Percentiles rank a stretch among this genome's conserved stretches.
Evolutionary conservation across 306 rosid genomes (phyloP).

Genomic region (Gastrolobium bilobum): DNA sequence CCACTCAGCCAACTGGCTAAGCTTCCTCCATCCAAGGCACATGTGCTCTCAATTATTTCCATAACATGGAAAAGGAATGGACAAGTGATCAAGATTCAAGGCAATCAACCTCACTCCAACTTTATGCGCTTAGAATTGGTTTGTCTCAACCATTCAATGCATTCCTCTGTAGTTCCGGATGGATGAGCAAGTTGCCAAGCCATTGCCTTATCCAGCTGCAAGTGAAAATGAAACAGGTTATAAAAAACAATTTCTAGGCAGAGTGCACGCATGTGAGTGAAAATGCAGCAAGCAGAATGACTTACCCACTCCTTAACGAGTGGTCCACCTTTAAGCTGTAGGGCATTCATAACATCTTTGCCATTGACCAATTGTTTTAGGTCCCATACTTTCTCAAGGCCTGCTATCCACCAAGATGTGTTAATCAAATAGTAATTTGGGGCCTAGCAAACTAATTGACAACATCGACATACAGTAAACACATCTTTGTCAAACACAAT

Average conservation of each 20-base stretch:
- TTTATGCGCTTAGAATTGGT: slow-evolving; percentile 74
- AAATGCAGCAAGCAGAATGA: slow-evolving; percentile 21
- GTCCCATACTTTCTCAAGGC: slow-evolving; percentile 82
- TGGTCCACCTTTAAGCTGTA: slow-evolving; percentile 89
- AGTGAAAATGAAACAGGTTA: slow-evolving; percentile 38
- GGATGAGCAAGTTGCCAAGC: slow-evolving; percentile 95
- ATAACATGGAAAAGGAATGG: neutral
- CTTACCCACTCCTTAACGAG: slow-evolving; percentile 85
- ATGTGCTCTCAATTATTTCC: slow-evolving; percentile 3
- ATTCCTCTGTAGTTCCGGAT: slow-evolving; percentile 71
- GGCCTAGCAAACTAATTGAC: slow-evolving; percentile 11
- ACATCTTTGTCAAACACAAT: neutral
- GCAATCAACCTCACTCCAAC: slow-evolving; percentile 55
- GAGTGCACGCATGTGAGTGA: neutral
- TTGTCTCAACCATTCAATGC: slow-evolving; percentile 80
- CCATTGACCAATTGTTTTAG: slow-evolving; percentile 79
- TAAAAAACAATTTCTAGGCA: slow-evolving; percentile 32
- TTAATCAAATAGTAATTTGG: slow-evolving; percentile 7
- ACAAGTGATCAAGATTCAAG: slow-evolving; percentile 20
- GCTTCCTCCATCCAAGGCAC: slow-evolving; percentile 31
- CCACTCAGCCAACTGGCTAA: neutral
- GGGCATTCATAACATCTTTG: slow-evolving; percentile 74
- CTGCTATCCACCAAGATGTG: slow-evolving; percentile 56
- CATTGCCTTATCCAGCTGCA: slow-evolving; percentile 80
- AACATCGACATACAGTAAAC: slow-evolving; percentile 4